These are phyloP conservation scores for Quercus phellos DNA, from an alignment of 331 rosid species.

Conservation along the genomic window DNA sequence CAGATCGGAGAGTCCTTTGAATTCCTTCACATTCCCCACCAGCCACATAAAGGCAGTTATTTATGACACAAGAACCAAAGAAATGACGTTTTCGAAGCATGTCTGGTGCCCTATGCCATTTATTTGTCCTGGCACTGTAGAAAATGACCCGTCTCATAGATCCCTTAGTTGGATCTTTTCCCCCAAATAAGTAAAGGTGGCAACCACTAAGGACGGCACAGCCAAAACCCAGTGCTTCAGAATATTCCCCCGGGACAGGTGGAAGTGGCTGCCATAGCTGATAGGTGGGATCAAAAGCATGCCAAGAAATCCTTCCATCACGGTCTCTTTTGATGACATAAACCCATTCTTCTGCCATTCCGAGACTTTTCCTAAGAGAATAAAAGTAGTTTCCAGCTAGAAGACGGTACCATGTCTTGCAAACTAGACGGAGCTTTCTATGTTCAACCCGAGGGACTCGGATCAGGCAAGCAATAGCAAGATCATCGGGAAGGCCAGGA, in stretches of 20 bases:
- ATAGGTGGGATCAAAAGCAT: constrained; percentile 91
- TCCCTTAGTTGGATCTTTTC: constrained; percentile 82
- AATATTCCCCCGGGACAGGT: constrained; percentile 90
- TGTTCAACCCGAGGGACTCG: constrained; percentile 94
- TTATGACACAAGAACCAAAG: constrained; percentile 91
- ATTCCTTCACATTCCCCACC: constrained; percentile 99
- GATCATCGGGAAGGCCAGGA: constrained; percentile 99
- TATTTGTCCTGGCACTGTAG: constrained; percentile 91
- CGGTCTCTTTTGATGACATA: constrained; percentile 96
- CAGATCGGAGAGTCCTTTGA: constrained; percentile 94
- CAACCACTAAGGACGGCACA: constrained; percentile 98
- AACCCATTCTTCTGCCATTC: constrained; percentile 99
- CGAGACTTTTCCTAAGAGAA: constrained; percentile 90
- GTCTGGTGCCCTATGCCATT: constrained; percentile 97
- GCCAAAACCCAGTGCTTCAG: constrained; percentile 95
- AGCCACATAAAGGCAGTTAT: constrained; percentile 93
- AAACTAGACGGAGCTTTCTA: constrained; percentile 80
- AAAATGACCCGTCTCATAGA: constrained; percentile 96
- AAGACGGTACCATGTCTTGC: constrained; percentile 95
- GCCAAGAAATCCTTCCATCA: constrained; percentile 88
- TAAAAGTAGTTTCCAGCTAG: constrained; percentile 90
- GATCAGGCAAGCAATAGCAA: constrained; percentile 93
- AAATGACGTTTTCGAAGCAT: constrained; percentile 95
- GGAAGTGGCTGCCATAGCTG: constrained; percentile 99
- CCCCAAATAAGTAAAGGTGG: constrained; percentile 92